These are phyloP conservation scores for Hypoxylon subgilvum DNA, from an alignment of 495 filamentous ascomycete species.

Conservation along the genomic window DNA sequence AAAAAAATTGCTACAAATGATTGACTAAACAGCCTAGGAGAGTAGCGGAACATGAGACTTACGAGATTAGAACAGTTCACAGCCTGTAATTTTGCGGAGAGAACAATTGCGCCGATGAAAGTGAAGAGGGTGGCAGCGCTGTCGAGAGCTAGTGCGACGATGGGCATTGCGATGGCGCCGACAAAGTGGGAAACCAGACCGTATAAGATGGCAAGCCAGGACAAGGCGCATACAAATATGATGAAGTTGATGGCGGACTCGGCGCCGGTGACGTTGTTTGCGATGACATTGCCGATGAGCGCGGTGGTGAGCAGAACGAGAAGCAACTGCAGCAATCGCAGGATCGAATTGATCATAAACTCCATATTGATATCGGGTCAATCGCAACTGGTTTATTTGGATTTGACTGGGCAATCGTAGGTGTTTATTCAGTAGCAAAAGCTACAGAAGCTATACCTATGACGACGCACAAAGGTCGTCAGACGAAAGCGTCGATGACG, in stretches of 20 bases:
- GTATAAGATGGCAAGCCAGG: conserved; percentile 50
- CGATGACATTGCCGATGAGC: conserved; percentile 58
- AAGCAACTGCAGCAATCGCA: conserved; percentile 52
- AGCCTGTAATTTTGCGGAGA: conserved; percentile 53
- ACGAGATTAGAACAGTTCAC: conserved; percentile 49
- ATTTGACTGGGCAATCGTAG: background rate
- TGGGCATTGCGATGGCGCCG: conserved; percentile 43
- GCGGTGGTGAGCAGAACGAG: conserved; percentile 53
- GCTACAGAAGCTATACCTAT: background rate
- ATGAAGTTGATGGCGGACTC: conserved; percentile 55
- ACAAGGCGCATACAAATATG: conserved; percentile 56
- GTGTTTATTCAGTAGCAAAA: background rate
- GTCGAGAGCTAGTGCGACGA: conserved; percentile 48
- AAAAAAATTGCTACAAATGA: background rate
- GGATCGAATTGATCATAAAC: conserved; percentile 40
- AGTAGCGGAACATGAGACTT: background rate
- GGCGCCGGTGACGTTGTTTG: conserved; percentile 48
- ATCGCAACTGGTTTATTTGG: background rate
- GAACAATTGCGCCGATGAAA: conserved; percentile 52
- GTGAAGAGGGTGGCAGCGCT: conserved; percentile 50
- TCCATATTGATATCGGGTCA: conserved; percentile 41
- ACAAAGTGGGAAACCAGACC: conserved; percentile 45
- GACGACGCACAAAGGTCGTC: background rate
- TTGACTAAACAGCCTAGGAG: background rate
- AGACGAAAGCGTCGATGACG: background rate